These are phyloP conservation scores for Hypoxylon intermedium DNA, from an alignment of 495 filamentous ascomycete genomes.

Conservation along the genomic window DNA sequence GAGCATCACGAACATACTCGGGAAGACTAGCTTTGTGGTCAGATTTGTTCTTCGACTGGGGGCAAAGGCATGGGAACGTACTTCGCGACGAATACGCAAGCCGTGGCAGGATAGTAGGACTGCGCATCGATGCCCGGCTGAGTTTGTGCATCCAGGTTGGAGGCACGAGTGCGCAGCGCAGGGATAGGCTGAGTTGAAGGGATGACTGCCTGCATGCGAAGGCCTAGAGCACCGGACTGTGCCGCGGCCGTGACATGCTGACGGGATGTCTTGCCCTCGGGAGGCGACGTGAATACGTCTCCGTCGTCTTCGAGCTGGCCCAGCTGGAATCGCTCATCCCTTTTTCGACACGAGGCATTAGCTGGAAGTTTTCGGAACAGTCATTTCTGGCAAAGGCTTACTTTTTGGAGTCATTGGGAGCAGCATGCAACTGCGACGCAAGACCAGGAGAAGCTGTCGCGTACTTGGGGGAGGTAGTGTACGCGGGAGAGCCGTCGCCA, in stretches of 20 bases:
- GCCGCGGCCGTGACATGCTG: background rate
- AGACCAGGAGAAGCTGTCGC: too few species aligned
- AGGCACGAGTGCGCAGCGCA: constrained; percentile 6
- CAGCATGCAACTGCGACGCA: background rate
- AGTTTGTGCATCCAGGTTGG: constrained; percentile 9
- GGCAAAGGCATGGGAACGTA: constrained; percentile 45
- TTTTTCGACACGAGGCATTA: constrained; percentile 8
- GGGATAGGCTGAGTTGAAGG: constrained; percentile 5
- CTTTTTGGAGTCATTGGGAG: background rate
- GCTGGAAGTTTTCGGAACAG: background rate
- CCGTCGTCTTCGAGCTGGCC: constrained; percentile 8
- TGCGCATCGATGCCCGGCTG: constrained; percentile 57
- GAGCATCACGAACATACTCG: constrained; percentile 54
- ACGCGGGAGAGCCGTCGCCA: background rate
- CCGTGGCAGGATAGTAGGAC: constrained; percentile 57
- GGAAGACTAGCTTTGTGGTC: constrained; percentile 43
- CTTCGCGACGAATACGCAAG: constrained; percentile 72
- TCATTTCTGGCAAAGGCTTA: background rate
- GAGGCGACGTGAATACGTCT: constrained; percentile 22
- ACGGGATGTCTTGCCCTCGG: background rate
- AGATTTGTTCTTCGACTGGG: background rate
- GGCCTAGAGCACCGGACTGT: background rate
- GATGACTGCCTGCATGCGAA: constrained; percentile 24
- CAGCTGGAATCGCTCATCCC: constrained; percentile 14
- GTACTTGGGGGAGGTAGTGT: background rate